A percentile compares a stretch with the other conserved stretches of the same genome.
These are phyloP conservation scores for Sarcocystis neurona DNA, from an alignment of 169 alveolate species.

Conservation along the genomic window DNA sequence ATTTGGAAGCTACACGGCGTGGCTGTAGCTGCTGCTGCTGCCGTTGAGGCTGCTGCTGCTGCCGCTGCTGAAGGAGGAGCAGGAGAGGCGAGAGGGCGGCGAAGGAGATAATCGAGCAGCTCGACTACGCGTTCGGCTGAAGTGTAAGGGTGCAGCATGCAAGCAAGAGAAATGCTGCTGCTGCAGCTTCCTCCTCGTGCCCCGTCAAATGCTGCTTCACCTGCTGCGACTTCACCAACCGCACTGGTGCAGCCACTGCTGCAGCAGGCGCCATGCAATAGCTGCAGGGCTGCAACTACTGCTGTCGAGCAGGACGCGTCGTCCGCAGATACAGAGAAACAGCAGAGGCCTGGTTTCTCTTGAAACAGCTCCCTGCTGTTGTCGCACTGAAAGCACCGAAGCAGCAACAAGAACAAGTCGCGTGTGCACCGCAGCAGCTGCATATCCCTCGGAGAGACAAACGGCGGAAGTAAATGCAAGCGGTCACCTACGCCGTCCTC, in stretches of 20 bases:
- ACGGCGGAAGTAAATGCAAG: neutral
- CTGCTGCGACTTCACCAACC: neutral
- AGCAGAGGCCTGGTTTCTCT: too few relatives aligned
- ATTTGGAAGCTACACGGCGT: too few relatives aligned
- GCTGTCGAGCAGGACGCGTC: neutral
- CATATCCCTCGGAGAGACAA: conserved; percentile 4
- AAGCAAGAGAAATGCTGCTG: too few relatives aligned
- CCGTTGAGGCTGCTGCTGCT: too few relatives aligned
- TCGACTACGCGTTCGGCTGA: too few relatives aligned
- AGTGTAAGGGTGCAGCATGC: too few relatives aligned
- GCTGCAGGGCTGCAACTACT: neutral
- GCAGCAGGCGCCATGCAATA: neutral
- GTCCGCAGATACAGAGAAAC: neutral
- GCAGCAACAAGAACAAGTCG: conserved; percentile 10
- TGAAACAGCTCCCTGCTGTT: too few relatives aligned
- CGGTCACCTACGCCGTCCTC: too few relatives aligned
- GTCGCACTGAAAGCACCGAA: too few relatives aligned
- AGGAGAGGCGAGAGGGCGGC: too few relatives aligned
- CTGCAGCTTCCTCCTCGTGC: neutral
- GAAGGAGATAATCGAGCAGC: neutral
- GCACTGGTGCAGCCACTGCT: neutral
- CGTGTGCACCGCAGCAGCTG: neutral
- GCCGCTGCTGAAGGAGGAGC: too few relatives aligned
- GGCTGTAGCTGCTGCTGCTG: too few relatives aligned
- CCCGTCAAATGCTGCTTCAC: neutral